Evolutionary conservation across 768 basidiomycete species (phyloP), one percentile per base, ranked within the genome.

Genomic region (Mycena vitilis): DNA sequence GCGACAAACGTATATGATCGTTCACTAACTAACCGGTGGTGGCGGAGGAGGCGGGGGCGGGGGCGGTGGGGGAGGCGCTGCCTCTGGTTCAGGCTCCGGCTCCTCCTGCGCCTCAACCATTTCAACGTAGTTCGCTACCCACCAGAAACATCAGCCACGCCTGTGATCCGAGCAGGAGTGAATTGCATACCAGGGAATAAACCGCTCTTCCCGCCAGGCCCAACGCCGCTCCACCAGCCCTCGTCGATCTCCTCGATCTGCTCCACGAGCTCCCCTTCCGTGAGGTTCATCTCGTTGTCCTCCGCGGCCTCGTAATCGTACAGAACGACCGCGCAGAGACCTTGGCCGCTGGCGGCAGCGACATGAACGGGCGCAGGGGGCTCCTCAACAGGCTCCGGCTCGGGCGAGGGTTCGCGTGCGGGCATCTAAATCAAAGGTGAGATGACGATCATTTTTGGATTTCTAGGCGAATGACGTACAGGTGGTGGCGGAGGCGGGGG

Each of bases 191-290:
- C 87, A 66, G 95, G 96, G 89, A 97, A 98, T 38, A 96, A 78
- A 10, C 96, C 96, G 8, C 79, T 83, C 81, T 92, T 91, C 7
- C 95, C 95, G 25, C 83, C 86, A 48, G 84, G 80, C 37, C 89
- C 90, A 56, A 89, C 82, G 23, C 95, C 96, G 65, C 83, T 87
- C 96, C 96, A 98, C 96, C 96, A 99, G 8, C 94, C 93, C 72
- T 94, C 93, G 71, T 92, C 94, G 18, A 94, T 79, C 78, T 94
- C 89, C 78, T 95, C 93, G 54, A 97, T 89, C 70, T 92, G 87
- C 63, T 91, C 88, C 56, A 98, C 88, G 42, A 90, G 78, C 75
- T 96, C 94, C 52, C 95, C 94, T 77, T 97, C 95, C 1, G 81
- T 71, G 25, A 98, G 84, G 64, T 78, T 78, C 82, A 98, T 89